Base-by-base conservation (phyloP, 2,329 filamentous ascomycete genomes). In the Teratosphaeriaceae sp. region DNA sequence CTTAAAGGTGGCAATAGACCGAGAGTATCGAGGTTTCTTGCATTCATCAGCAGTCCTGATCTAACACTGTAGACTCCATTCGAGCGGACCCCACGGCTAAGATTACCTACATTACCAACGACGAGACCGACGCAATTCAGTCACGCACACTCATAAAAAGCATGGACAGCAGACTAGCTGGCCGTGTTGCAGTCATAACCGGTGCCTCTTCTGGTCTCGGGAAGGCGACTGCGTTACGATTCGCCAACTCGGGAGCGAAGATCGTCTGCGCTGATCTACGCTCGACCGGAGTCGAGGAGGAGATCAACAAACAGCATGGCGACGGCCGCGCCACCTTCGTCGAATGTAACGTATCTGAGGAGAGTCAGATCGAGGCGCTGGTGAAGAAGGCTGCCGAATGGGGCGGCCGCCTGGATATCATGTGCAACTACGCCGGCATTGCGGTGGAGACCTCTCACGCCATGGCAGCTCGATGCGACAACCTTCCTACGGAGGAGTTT, bases 161-260 rank as follows among this genome's bases (percentile, higher is more conserved):
- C 16, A 47, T 39, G 38, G 47, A 50, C 45, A 38, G 7, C 16
- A 46, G 55, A 24, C 45, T 60, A 3, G 37, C 51, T 34, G 56
- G 49, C 35, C 49, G 54, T 16, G 52, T 60, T 11, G 53, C 54
- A 2, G 35, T 60, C 21, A 58, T 59, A 16, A 59, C 56, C 2
- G 57, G 57, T 8, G 56, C 46, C 15, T 52, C 53, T 1, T 54
- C 51, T 8, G 57, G 57, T 6, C 39, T 60, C 2, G 56, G 57
- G 13, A 48, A 47, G 27, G 56, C 56, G 5, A 56, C 54, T n/a
- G 56, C 55, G 2, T 24, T 55, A 26, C 40, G 40, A 8, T 60
- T 59, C 31, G 55, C 55, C 5, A 38, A 50, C 22, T 43, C 48
- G 11, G 57, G 56, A 16, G 57, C 56, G 20, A 48, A 45, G 11